Evolutionary conservation across 768 basidiomycete species (phyloP), one percentile per base, ranked within the genome.

Genomic region (Russula vinacea): DNA sequence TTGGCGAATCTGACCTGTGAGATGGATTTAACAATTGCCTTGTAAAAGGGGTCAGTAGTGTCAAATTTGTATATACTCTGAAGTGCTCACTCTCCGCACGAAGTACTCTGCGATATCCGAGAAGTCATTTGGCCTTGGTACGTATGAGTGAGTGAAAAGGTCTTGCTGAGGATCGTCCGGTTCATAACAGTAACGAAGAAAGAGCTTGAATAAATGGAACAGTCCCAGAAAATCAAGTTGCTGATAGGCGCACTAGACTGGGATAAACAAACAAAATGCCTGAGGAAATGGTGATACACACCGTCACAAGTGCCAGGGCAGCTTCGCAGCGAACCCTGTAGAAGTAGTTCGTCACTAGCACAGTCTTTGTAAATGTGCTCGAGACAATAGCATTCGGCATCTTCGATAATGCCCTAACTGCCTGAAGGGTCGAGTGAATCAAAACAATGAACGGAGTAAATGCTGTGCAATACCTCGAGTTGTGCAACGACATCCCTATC

Each of bases 401-500:
- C 75, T 82, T 89, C 5, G 89, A 80, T 44, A 99, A 80, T 1
- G 94, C 93, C 69, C 88, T 81, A 13, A 99, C 84, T n/a, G 97
- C 95, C 96, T 98, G 62, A 7, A 62, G 29, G 52, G 37, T 35
- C 47, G 60, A 22, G 35, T n/a, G n/a, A 40, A 44, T 63, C 32
- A 68, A 67, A 64, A 57, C 68, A 68, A 40, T 63, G 61, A 32
- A 55, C 22, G 8, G 29, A 29, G 66, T 14, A 40, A 39, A 17
- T 64, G 17, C 32, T 24, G 45, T 50, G 58, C 39, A 26, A 17
- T 44, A 92, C 96, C 87, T 98, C 95, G 16, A 98, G 79, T 74
- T 99, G 97, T 2, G 96, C 97, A 24, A 98, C 89, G 42, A 99
- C 95, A 76, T 99, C 97, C 66, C 94, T 80, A 75, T 99, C 97